These are phyloP conservation scores for Nymphaea thermarum DNA, from an alignment of 164 flowering plant species.

Conservation along the genomic window DNA sequence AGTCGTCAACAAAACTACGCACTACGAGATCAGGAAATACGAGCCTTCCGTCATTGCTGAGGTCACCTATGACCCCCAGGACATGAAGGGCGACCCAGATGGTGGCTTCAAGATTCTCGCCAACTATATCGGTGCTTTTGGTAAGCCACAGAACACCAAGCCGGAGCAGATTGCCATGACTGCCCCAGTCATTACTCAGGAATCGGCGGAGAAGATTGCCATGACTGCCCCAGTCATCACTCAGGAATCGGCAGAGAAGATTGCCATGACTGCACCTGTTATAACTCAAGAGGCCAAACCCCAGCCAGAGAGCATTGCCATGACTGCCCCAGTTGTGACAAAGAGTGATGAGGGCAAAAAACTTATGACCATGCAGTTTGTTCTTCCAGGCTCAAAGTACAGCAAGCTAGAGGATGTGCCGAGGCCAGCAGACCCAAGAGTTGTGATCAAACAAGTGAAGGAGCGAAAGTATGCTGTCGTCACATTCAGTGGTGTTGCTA, in stretches of 20 bases:
- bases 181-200: too few relatives aligned
- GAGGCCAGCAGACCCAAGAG: slow-evolving; percentile 68
- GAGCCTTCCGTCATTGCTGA: slow-evolving; percentile 51
- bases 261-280: background rate
- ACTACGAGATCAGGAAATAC: slow-evolving; percentile 73
- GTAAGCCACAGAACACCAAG: slow-evolving; percentile 60
- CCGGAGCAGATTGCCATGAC: too few relatives aligned
- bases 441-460: slow-evolving; percentile 60
- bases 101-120: slow-evolving; percentile 71
- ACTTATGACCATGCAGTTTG: slow-evolving; percentile 68
- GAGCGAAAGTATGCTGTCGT: slow-evolving; percentile 76
- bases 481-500: slow-evolving; percentile 61
- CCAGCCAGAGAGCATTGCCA: slow-evolving; percentile 39
- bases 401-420: slow-evolving; percentile 67
- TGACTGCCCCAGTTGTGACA: slow-evolving; percentile 74
- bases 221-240: slow-evolving; percentile 91
- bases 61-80: slow-evolving; percentile 55
- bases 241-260: slow-evolving; percentile 7
- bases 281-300: background rate
- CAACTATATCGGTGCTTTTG: slow-evolving; percentile 70
- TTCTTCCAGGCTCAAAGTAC: slow-evolving; percentile 50
- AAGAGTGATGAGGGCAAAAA: slow-evolving; percentile 13
- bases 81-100: slow-evolving; percentile 50
- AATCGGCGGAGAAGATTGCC: too few relatives aligned
- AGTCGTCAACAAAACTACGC: slow-evolving; percentile 32